These are phyloP conservation scores for Exophiala mesophila DNA, from an alignment of 2,329 filamentous ascomycete species.

Conservation along the genomic window DNA sequence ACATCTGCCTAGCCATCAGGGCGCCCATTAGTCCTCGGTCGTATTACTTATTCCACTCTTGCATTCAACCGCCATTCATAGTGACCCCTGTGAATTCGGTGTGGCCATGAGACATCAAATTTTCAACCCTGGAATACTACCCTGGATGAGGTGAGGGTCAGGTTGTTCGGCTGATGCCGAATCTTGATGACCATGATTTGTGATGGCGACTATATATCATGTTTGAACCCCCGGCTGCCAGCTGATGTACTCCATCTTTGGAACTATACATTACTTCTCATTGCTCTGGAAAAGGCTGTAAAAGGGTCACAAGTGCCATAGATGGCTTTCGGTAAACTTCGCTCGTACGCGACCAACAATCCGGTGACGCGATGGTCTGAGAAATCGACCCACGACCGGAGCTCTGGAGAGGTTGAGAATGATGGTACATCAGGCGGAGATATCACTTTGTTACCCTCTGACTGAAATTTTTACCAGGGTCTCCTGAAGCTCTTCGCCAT, in stretches of 20 bases:
- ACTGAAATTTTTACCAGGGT: too few species aligned
- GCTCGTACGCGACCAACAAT: neutral
- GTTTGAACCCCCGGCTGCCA: too few species aligned
- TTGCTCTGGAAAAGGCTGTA: too few species aligned
- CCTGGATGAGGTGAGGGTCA: conserved; percentile 1
- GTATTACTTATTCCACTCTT: neutral
- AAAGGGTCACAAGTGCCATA: neutral
- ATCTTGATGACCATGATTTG: neutral
- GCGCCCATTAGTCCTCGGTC: neutral
- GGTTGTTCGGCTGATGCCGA: neutral
- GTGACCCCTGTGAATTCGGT: neutral
- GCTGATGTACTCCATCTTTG: too few species aligned
- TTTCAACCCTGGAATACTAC: neutral
- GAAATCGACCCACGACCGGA: neutral
- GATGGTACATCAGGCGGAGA: neutral
- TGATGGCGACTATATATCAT: neutral
- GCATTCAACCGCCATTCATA: neutral
- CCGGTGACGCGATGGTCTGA: conserved; percentile 1
- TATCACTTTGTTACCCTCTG: too few species aligned
- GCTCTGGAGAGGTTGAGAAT: neutral
- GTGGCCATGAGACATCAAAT: neutral
- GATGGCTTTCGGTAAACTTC: neutral
- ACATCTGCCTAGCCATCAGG: neutral
- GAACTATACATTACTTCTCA: too few species aligned
- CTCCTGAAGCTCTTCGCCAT: conserved; percentile 1